These are phyloP conservation scores for Lachnellula cervina DNA, from an alignment of 2,329 filamentous ascomycete genomes.

Conservation along the genomic window DNA sequence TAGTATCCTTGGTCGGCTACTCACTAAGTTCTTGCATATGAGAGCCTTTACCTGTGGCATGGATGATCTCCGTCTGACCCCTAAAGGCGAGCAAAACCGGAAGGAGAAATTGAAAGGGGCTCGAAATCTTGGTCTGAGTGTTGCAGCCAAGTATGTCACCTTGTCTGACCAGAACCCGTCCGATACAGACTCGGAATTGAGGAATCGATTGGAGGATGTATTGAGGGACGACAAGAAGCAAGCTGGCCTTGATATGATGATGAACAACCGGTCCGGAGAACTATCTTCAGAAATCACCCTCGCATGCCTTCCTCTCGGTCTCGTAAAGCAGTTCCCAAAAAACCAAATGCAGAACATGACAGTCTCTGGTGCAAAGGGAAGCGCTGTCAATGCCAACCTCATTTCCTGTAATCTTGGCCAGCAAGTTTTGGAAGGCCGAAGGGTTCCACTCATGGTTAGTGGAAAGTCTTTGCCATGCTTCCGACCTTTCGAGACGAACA, in stretches of 20 bases:
- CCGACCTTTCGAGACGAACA: conserved; percentile 81
- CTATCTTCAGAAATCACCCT: conserved; percentile 76
- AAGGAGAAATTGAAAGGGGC: conserved; percentile 64
- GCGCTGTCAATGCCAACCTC: conserved; percentile 87
- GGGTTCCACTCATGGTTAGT: conserved; percentile 96
- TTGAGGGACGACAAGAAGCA: conserved; percentile 89
- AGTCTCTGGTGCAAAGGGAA: conserved; percentile 90
- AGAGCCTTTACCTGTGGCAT: conserved; percentile 96
- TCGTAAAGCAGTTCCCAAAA: conserved; percentile 88
- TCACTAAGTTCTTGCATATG: conserved; percentile 89
- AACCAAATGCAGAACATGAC: conserved; percentile 99
- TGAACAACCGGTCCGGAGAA: conserved; percentile 63
- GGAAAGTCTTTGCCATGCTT: conserved; percentile 96
- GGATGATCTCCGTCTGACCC: conserved; percentile 85
- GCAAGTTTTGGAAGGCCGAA: conserved; percentile 88
- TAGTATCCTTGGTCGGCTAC: conserved; percentile 79
- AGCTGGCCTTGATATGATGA: conserved; percentile 80
- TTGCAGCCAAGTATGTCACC: conserved; percentile 85
- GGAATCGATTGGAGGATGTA: conserved; percentile 79
- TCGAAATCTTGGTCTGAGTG: conserved; percentile 65
- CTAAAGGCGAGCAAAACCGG: conserved; percentile 68
- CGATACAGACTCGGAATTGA: conserved; percentile 65
- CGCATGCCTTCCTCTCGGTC: conserved; percentile 72
- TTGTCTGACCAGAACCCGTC: conserved; percentile 59
- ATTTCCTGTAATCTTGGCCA: conserved; percentile 98